Evolutionary conservation across 2,329 filamentous ascomycete species (phyloP).

Genomic region (Sarocladium oryzae): DNA sequence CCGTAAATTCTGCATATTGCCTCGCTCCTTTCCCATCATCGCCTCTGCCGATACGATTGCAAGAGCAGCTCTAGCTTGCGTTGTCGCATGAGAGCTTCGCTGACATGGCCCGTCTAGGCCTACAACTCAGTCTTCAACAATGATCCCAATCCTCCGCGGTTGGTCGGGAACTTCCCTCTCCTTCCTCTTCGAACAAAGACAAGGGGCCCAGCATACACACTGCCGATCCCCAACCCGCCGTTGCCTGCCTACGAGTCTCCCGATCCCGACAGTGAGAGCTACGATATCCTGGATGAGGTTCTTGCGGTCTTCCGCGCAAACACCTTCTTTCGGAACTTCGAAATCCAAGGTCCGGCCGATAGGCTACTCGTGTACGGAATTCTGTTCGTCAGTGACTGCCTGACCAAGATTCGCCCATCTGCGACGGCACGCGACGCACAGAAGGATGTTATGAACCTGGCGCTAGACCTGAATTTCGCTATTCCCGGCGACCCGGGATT

Average conservation of each 20-base stretch:
- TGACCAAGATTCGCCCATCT: conserved; percentile 76
- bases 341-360: conserved; percentile 95
- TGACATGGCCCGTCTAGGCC: conserved; percentile 50
- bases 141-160: conserved; percentile 59
- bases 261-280: conserved; percentile 84
- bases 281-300: conserved; percentile 94
- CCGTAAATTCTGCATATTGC: background rate
- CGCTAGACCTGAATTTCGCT: conserved; percentile 88
- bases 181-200: conserved; percentile 92
- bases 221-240: conserved; percentile 52
- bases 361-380: conserved; percentile 95
- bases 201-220: conserved; percentile 87
- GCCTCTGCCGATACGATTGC: too few species aligned
- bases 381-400: conserved; percentile 84
- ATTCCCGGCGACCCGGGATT: conserved; percentile 91
- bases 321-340: conserved; percentile 98
- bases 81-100: conserved; percentile 8
- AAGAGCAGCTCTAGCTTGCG: too few species aligned
- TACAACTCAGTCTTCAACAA: conserved; percentile 97
- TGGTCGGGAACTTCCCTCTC: conserved; percentile 86
- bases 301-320: conserved; percentile 92
- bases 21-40: too few species aligned
- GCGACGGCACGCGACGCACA: conserved; percentile 54
- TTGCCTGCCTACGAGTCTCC: conserved; percentile 57
- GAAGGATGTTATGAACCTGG: conserved; percentile 80